phyloP scores from a whole-genome alignment of 116 monocot genomes.

The Phalaenopsis hybrid region DNA sequence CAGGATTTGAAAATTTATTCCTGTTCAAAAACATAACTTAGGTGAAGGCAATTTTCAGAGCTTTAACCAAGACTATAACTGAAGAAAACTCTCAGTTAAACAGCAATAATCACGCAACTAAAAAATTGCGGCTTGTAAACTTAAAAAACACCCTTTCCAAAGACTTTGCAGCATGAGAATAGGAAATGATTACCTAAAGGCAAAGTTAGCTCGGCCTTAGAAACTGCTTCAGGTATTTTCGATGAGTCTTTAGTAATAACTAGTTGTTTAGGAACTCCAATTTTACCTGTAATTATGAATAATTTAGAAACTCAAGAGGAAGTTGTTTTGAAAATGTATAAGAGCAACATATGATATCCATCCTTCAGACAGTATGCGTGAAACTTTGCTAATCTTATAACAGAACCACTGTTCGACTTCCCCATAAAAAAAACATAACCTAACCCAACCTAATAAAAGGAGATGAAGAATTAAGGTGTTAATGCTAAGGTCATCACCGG shows the following conservation, averaged over 20 bases:
- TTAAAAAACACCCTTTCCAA: neutral
- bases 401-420: neutral
- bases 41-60: neutral
- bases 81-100: neutral
- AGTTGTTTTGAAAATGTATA: neutral
- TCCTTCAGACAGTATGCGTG: too few relatives aligned
- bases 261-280: constrained; percentile 76
- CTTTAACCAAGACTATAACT: neutral
- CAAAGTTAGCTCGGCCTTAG: constrained; percentile 57
- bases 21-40: neutral
- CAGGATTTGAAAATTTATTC: neutral
- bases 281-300: constrained; percentile 44
- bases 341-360: neutral
- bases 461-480: neutral
- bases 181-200: constrained; percentile 55
- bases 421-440: neutral
- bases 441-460: neutral
- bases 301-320: constrained; percentile 7
- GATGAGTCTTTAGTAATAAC: constrained; percentile 74
- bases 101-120: neutral
- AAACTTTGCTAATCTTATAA: neutral
- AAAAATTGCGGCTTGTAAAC: neutral
- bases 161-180: neutral
- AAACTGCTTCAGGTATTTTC: constrained; percentile 68
- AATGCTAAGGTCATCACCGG: neutral